Percentiles rank a stretch among this genome's conserved stretches.
Conservation (phyloP, 352 stramenopile genomes). For the Phytopythium cucurbitacearum region DNA sequence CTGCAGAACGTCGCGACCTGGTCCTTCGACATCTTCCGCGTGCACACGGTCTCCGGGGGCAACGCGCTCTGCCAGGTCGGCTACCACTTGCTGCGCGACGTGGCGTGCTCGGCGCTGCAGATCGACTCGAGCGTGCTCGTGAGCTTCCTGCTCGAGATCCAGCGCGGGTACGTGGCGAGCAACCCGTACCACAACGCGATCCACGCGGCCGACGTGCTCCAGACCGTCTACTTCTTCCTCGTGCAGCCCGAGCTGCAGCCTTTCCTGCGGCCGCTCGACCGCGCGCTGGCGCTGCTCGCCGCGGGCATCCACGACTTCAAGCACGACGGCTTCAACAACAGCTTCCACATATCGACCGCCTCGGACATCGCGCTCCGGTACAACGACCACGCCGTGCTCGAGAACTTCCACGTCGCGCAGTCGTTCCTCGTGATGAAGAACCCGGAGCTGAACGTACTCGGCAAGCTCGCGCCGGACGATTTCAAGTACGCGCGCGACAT, state of each 20-base stretch:
- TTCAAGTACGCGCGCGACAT: conserved; percentile 87
- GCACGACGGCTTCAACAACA: conserved; percentile 90
- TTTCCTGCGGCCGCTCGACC: conserved; percentile 73
- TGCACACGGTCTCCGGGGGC: conserved; percentile 57
- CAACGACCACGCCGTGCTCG: conserved; percentile 86
- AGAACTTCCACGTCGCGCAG: conserved; percentile 88
- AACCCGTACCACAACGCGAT: conserved; percentile 91
- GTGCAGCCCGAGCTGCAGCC: conserved; percentile 64
- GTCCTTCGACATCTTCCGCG: conserved; percentile 79
- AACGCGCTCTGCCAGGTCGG: conserved; percentile 76
- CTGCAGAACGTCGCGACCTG: conserved; percentile 49
- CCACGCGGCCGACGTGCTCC: conserved; percentile 88
- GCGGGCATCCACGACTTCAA: conserved; percentile 88
- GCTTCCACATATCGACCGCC: conserved; percentile 83
- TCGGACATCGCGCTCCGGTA: conserved; percentile 87
- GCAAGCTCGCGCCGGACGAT: conserved; percentile 61
- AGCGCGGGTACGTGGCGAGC: conserved; percentile 70
- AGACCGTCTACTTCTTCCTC: conserved; percentile 85
- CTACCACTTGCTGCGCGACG: conserved; percentile 69
- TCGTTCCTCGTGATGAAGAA: conserved; percentile 91
- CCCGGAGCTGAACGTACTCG: conserved; percentile 78
- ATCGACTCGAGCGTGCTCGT: conserved; percentile 65
- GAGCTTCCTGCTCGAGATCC: conserved; percentile 79
- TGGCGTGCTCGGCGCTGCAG: conserved; percentile 47
- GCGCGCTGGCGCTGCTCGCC: conserved; percentile 67